phyloP scores from a whole-genome alignment of 371 early-diverging fungal species.

The Lichtheimia hyalospora region DNA sequence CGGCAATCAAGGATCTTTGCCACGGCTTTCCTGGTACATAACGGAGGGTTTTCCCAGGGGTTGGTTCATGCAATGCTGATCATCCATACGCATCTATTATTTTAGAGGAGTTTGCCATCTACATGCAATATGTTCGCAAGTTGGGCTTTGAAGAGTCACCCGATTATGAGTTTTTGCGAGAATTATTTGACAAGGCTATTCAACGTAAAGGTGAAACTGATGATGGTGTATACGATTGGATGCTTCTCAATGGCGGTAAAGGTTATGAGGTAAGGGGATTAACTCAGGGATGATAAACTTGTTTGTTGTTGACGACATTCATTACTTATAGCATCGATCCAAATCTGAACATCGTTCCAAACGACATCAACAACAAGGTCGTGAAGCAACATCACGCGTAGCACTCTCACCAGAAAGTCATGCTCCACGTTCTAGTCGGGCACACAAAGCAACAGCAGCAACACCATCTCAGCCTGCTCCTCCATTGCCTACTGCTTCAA shows the following conservation, averaged over 20 bases:
- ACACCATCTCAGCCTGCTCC: not conserved
- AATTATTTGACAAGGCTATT: slow-evolving; percentile 85
- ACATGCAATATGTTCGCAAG: slow-evolving; percentile 89
- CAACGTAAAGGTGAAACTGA: slow-evolving; percentile 71
- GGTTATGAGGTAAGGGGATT: slow-evolving; percentile 56
- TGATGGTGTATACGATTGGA: slow-evolving; percentile 94
- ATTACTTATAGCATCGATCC: slow-evolving; percentile 3
- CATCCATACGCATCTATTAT: not conserved
- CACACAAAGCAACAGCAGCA: slow-evolving; percentile 8
- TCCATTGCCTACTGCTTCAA: no score
- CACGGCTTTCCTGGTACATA: slow-evolving; percentile 69
- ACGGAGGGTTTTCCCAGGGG: slow-evolving; percentile 4
- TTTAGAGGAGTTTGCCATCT: slow-evolving; percentile 85
- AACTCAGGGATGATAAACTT: not conserved
- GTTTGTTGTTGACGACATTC: not conserved
- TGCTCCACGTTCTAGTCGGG: slow-evolving; percentile 8
- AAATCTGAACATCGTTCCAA: not conserved
- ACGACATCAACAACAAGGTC: slow-evolving; percentile 7
- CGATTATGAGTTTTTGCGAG: slow-evolving; percentile 88
- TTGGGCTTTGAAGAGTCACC: slow-evolving; percentile 96
- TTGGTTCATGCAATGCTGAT: not conserved
- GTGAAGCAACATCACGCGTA: slow-evolving; percentile 10
- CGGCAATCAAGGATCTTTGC: slow-evolving; percentile 77
- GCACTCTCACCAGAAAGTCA: slow-evolving; percentile 10
- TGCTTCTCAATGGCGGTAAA: slow-evolving; percentile 68